Conservation (phyloP, 139 green algal genomes). For the Spirogloea muscicola region DNA sequence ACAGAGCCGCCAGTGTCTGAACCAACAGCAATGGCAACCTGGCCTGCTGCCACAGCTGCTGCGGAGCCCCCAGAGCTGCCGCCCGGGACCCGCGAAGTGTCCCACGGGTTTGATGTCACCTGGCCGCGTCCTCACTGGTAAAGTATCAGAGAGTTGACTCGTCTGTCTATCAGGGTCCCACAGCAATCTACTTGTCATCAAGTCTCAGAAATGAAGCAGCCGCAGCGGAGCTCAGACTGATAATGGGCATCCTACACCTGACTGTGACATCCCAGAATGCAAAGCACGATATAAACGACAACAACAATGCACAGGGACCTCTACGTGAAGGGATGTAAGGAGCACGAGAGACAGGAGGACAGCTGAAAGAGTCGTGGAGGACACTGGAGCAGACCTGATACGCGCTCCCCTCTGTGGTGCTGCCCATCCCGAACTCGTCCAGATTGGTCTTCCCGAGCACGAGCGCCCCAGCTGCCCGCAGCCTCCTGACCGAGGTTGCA, state of each 20-base stretch:
- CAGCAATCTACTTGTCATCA: no score
- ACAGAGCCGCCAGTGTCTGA: slow-evolving; percentile 93
- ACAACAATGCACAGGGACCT: not conserved
- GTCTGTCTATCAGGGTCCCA: no score
- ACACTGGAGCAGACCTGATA: slow-evolving; percentile 59
- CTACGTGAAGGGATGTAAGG: not conserved
- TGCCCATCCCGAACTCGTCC: slow-evolving; percentile 98
- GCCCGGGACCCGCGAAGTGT: slow-evolving; percentile 72
- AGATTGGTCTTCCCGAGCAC: slow-evolving; percentile 96
- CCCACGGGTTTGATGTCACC: slow-evolving; percentile 52
- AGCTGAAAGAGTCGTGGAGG: not conserved
- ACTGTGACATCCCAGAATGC: no score
- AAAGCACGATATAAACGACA: not conserved
- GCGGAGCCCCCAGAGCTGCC: slow-evolving; percentile 91
- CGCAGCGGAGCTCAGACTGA: no score
- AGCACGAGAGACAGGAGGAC: not conserved
- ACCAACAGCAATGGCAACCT: slow-evolving; percentile 73
- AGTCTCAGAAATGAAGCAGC: no score
- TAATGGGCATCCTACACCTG: no score
- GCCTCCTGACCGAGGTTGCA: slow-evolving; percentile 31
- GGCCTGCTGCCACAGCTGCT: slow-evolving; percentile 78
- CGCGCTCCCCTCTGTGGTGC: slow-evolving; percentile 80
- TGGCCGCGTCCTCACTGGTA: no score
- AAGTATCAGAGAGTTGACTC: no score
- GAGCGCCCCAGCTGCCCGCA: slow-evolving; percentile 74